These are phyloP conservation scores for Trichoderma aggressivum DNA, from an alignment of 2,329 filamentous ascomycete species.

Conservation along the genomic window DNA sequence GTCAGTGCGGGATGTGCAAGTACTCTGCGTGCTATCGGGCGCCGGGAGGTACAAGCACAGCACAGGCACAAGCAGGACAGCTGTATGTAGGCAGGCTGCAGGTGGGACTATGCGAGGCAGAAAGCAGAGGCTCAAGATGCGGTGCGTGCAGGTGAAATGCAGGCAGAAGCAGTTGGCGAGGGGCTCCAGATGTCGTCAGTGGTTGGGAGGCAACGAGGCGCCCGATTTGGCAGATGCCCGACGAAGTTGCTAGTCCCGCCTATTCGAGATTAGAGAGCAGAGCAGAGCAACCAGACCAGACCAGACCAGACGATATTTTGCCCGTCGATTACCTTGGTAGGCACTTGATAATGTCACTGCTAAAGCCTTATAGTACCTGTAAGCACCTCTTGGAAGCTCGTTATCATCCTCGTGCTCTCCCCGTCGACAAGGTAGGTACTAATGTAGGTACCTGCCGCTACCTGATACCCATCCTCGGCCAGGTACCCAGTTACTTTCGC, in stretches of 20 bases:
- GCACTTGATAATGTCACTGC: no score
- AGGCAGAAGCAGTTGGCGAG: constrained; percentile 16
- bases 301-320: background rate
- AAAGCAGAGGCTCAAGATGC: constrained; percentile 1
- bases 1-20: background rate
- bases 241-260: background rate
- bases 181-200: constrained; percentile 20
- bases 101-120: constrained; percentile 17
- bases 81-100: constrained; percentile 10
- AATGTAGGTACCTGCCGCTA: background rate
- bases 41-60: background rate
- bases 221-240: constrained; percentile 11
- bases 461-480: background rate
- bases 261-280: background rate
- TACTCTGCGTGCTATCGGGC: background rate
- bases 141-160: constrained; percentile 9
- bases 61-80: background rate
- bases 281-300: background rate
- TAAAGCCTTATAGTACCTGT: no score
- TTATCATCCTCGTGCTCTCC: background rate
- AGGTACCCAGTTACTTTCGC: background rate
- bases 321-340: background rate
- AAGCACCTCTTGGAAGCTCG: background rate
- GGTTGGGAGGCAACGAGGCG: constrained; percentile 6
- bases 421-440: background rate